Base-by-base conservation (phyloP, 78 protist species). In the Pelomyxa schiedti region DNA sequence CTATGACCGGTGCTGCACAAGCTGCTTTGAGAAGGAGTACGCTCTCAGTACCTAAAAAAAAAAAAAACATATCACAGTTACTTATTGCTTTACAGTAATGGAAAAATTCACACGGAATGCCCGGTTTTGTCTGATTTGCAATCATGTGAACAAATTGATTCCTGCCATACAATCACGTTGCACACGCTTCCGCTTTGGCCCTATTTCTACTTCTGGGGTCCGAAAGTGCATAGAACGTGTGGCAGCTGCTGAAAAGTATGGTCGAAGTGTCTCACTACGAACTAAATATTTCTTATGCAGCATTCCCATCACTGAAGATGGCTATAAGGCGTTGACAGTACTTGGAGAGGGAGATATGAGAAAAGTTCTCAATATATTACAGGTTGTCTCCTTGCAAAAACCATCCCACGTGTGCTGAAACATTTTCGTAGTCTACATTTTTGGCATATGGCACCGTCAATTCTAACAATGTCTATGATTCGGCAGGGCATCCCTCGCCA, bases 101-200 rank as follows among this genome's bases (percentile, higher is more conserved):
- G 97, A 95, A 69, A 82, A 87, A 76, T 95, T 84, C 87, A 93
- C 97, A 2, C 35, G 42, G 30, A 94, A 91, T 47, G 87, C 92
- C n/a, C 81, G 99, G 37, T 96, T 96, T 69, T 95, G 98, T 82
- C 66, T 96, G 7, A 90, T 96, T 63, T 94, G 99, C 88, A 96
- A 96, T 82, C 88, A 95, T 67, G 91, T 93, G 65, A 74, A 83
- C 72, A 93, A 94, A 73, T 89, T 96, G 66, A 87, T 86, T 4
- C 97, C 97, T 4, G 99, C 99, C 8, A 69, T 96, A 7, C 99
- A 96, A 77, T 93, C 97, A 3, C 92, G 99, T 22, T 94, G 97
- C 88, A 96, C 98, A 1, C 38, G 91, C 42, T 93, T 96, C 69
- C 85, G 99, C 24, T 96, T 96, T 65, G 77, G 82, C 8, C 98